Base-by-base conservation (phyloP, 805 yeast species). In the Wickerhamomyces mucosus region DNA sequence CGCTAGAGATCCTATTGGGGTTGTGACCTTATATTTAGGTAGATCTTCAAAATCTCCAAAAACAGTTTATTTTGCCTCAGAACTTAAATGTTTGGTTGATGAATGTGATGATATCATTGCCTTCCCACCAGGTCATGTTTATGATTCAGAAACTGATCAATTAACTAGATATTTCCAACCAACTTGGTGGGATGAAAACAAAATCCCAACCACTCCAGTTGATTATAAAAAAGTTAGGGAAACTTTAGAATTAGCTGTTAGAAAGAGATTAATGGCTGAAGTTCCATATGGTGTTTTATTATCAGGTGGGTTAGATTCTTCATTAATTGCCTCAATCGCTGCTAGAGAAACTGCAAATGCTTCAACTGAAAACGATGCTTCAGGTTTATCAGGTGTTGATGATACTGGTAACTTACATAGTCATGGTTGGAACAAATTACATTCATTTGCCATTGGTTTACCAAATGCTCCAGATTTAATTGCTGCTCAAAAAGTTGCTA, bases 231-330 rank as follows among this genome's bases (percentile, higher is more conserved):
- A 62, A 37, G 72, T 92, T 39, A 78, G 96, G 60, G 80, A 78
- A 50, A 59, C 83, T 30, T 72, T 92, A 56, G 98, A 92, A 61
- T 65, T 80, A 63, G 86, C 98, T 29, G 99, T 92, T 34, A 81
- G 98, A 70, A 92, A 92, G 82, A 81, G 98, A 72, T 73, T 92
- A 52, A 92, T 92, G 99, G 92, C 97, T 35, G 99, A 92, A 68
- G 99, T 92, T 40, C 97, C 99, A 35, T 92, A 84, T 60, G 99
- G 99, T 66, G 99, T 92, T 28, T 67, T 92, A 47, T 69, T 92
- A 46, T 85, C 96, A 15, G 99, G 99, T 56, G 99, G 99, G 45
- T 73, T 92, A 53, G 99, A 92, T 59, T 86, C 96, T 28, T 85
- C 96, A 15, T 69, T 92, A 60, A 92, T 92, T 57, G 98, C 98